A percentile compares a stretch with the other conserved stretches of the same genome.
Conservation (phyloP, 83 land plant species). For the Thuja plicata region DNA sequence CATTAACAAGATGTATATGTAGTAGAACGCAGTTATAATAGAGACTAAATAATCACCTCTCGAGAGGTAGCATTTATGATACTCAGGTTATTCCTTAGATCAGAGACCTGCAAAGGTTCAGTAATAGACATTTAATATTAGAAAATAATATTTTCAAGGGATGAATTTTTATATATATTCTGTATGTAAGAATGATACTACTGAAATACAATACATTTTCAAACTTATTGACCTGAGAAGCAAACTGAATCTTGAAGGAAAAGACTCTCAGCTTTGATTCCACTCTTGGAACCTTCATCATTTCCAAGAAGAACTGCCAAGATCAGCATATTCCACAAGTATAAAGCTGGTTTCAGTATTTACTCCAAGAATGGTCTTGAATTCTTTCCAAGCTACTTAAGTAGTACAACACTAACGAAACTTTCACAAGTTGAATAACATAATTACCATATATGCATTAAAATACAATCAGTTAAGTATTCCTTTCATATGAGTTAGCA, state of each 20-base stretch:
- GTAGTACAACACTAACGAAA: not conserved
- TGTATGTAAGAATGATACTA: not conserved
- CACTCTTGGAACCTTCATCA: constrained; percentile 96
- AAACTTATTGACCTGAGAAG: constrained; percentile 61
- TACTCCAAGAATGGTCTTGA: not conserved
- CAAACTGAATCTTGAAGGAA: constrained; percentile 92
- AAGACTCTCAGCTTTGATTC: constrained; percentile 97
- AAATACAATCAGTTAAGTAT: not conserved
- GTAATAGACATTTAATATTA: not conserved
- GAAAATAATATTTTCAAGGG: not conserved
- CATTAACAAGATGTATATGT: not conserved
- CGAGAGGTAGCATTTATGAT: constrained; percentile 50
- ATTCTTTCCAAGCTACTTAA: not conserved
- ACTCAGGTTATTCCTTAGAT: constrained; percentile 51
- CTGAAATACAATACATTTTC: no score
- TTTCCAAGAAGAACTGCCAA: constrained; percentile 86
- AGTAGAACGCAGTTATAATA: not conserved
- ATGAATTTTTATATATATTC: not conserved
- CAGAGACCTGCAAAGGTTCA: constrained; percentile 47
- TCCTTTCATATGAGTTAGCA: not conserved
- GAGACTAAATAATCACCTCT: constrained; percentile 42
- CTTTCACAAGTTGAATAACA: not conserved
- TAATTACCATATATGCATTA: not conserved
- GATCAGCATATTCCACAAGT: not conserved
- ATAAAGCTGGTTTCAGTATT: not conserved